Evolutionary conservation across 441 rosid genomes (phyloP).

Genomic region (Gossypium davidsonii): DNA sequence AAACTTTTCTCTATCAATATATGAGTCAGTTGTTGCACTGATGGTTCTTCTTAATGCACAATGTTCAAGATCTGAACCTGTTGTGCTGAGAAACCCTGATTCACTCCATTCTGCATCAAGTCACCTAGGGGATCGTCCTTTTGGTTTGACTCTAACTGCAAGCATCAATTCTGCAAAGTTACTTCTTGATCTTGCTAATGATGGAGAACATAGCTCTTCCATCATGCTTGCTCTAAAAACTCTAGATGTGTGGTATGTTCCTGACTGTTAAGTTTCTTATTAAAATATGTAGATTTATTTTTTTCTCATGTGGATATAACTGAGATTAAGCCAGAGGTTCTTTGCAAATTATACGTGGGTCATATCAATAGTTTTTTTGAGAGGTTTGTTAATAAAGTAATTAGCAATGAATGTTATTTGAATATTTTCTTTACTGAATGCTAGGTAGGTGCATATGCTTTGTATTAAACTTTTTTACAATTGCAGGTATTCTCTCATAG

Average conservation of each 20-base stretch:
- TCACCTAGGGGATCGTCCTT: conserved; percentile 31
- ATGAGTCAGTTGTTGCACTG: conserved; percentile 45
- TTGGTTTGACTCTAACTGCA: conserved; percentile 50
- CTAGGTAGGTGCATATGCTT: conserved; percentile 14
- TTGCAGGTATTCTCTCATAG: conserved; percentile 58
- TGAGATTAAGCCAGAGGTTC: not conserved
- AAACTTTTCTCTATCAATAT: conserved; percentile 55
- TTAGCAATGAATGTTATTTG: not conserved
- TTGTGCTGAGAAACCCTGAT: conserved; percentile 18
- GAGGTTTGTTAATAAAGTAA: not conserved
- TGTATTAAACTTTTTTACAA: not conserved
- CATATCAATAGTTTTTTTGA: not conserved
- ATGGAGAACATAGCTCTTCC: conserved; percentile 52
- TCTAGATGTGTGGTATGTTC: conserved; percentile 48
- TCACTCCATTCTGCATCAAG: conserved; percentile 20
- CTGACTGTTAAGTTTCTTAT: conserved; percentile 3
- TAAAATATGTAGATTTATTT: not conserved
- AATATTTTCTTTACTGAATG: conserved; percentile 1
- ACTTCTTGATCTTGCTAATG: conserved; percentile 62
- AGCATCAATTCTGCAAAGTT: conserved; percentile 44
- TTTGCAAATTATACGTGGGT: not conserved
- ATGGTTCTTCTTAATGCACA: conserved; percentile 40
- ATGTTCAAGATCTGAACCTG: conserved; percentile 34
- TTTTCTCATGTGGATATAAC: conserved; percentile 2
- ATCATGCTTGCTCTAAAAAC: conserved; percentile 42